These are phyloP conservation scores for Aspergillus intermedius DNA, from an alignment of 2,329 filamentous ascomycete genomes.

Conservation along the genomic window DNA sequence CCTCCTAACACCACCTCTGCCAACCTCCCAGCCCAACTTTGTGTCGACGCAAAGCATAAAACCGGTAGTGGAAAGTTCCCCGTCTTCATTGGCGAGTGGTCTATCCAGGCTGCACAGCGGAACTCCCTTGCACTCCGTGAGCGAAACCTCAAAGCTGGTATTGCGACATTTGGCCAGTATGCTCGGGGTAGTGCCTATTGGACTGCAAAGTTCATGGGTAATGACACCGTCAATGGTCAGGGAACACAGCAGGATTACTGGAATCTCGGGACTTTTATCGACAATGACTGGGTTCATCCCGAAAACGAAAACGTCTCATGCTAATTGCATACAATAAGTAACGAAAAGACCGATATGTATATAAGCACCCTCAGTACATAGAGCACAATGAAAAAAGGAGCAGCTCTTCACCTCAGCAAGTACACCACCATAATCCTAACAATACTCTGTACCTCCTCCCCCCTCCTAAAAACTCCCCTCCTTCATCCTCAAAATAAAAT, in stretches of 20 bases:
- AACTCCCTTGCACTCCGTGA: constrained; percentile 13
- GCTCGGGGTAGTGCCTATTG: constrained; percentile 17
- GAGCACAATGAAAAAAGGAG: neutral
- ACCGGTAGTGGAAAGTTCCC: constrained; percentile 15
- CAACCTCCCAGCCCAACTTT: constrained; percentile 13
- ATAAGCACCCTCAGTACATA: neutral
- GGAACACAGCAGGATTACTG: constrained; percentile 12
- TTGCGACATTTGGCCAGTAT: constrained; percentile 9
- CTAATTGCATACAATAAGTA: neutral
- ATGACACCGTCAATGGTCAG: constrained; percentile 10
- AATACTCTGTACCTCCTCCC: no score
- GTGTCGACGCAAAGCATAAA: constrained; percentile 10
- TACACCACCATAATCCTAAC: no score
- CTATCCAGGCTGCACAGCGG: constrained; percentile 12
- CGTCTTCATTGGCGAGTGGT: constrained; percentile 20
- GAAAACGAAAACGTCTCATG: neutral
- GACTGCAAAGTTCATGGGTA: constrained; percentile 13
- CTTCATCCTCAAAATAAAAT: constrained; percentile 70
- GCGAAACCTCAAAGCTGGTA: constrained; percentile 11
- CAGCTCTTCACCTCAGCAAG: no score
- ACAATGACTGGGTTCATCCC: constrained; percentile 7
- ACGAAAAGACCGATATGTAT: neutral
- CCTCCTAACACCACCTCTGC: constrained; percentile 10
- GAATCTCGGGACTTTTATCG: constrained; percentile 12
- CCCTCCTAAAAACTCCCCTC: constrained; percentile 9